A percentile compares a stretch with the other conserved stretches of the same genome.
Conservation (phyloP, 169 alveolate genomes). For the Plasmodium relictum region DNA sequence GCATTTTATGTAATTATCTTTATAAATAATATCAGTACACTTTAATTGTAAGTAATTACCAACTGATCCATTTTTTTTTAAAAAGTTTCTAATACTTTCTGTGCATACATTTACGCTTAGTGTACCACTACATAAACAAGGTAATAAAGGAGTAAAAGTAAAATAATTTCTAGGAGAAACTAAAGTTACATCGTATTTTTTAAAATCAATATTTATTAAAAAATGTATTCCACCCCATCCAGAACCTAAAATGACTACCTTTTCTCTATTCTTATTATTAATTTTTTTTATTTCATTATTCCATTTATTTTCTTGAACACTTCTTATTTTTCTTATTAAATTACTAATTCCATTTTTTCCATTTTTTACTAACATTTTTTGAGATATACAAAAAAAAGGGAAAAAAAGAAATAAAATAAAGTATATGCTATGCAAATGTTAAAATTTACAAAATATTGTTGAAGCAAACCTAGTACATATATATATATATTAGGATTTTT, state of each 20-base stretch:
- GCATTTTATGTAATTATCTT: conserved; percentile 24
- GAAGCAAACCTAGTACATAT: no score
- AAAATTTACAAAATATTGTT: no score
- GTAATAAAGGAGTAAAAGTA: conserved; percentile 87
- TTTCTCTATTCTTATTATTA: conserved; percentile 18
- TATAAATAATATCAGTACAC: conserved; percentile 74
- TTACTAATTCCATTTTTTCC: conserved; percentile 9
- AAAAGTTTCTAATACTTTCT: conserved; percentile 78
- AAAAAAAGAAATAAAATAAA: not conserved
- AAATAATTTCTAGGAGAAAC: conserved; percentile 87
- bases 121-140: conserved; percentile 82
- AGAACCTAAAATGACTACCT: conserved; percentile 83
- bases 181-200: conserved; percentile 81
- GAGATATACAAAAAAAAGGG: not conserved
- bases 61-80: conserved; percentile 48
- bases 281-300: conserved; percentile 1
- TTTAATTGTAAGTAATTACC: conserved; percentile 56
- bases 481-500: no score
- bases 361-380: conserved; percentile 10
- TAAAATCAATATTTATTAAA: conserved; percentile 78
- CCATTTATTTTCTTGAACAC: conserved; percentile 10
- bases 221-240: conserved; percentile 87
- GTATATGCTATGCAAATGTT: no score
- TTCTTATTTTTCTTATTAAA: conserved; percentile 15
- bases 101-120: conserved; percentile 77